phyloP scores from a whole-genome alignment of 2,329 filamentous ascomycete species.

The Chrysoporthe deuterocubensis region DNA sequence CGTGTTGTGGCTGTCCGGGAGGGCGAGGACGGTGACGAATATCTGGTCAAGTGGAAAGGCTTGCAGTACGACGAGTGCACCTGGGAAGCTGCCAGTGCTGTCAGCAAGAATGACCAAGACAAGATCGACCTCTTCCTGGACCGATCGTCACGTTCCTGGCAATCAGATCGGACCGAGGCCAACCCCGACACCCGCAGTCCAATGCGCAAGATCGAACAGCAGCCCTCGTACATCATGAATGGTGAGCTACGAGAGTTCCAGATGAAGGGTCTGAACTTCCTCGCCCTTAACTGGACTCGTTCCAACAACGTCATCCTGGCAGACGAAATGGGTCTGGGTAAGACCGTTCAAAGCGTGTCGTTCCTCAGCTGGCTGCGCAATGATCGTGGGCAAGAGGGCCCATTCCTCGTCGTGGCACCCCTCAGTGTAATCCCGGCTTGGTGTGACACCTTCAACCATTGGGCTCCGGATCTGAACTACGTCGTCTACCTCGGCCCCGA shows the following conservation, averaged over 20 bases:
- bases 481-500: slow-evolving; percentile 95
- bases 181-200: slow-evolving; percentile 74
- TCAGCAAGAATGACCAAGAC: slow-evolving; percentile 79
- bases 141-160: slow-evolving; percentile 77
- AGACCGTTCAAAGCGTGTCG: slow-evolving; percentile 95
- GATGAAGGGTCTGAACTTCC: slow-evolving; percentile 89
- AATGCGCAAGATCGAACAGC: slow-evolving; percentile 75
- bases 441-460: slow-evolving; percentile 96
- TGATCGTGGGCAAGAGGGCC: slow-evolving; percentile 85
- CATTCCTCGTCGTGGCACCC: slow-evolving; percentile 95
- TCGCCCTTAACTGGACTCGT: slow-evolving; percentile 94
- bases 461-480: slow-evolving; percentile 96
- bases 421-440: slow-evolving; percentile 96
- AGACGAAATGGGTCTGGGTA: slow-evolving; percentile 98
- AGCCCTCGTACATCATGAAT: slow-evolving; percentile 82
- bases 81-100: slow-evolving; percentile 80
- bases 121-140: slow-evolving; percentile 93
- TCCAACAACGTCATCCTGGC: slow-evolving; percentile 95
- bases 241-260: slow-evolving; percentile 93
- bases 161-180: slow-evolving; percentile 77
- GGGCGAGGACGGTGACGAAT: slow-evolving; percentile 81
- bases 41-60: slow-evolving; percentile 96
- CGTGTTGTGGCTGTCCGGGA: slow-evolving; percentile 85
- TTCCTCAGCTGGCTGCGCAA: slow-evolving; percentile 98
- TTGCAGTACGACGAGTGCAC: slow-evolving; percentile 93